Base-by-base conservation (phyloP, 306 rosid genomes). In the Pyrus communis region DNA sequence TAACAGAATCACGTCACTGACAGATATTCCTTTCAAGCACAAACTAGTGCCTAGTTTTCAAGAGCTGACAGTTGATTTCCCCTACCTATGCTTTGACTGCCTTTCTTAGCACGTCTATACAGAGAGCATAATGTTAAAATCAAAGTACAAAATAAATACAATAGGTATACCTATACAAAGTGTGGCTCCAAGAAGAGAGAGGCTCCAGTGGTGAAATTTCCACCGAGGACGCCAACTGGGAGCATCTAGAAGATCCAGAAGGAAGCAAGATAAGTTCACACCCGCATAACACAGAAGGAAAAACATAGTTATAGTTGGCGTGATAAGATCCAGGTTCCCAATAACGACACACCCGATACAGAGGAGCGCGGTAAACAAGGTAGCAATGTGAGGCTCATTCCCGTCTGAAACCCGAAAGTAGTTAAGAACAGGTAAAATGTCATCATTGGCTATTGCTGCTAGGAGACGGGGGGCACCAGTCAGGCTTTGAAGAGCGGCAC, bases 191-290 rank as follows among this genome's bases (percentile, higher is more conserved):
- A 96, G 71, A 88, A 96, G 97, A 60, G 99, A 96, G 67, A 92
- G 77, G 85, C 98, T 92, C 99, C 99, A 96, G 77, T 96, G 99
- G 87, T 96, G 99, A 85, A 96, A 89, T 85, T 87, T 84, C 99
- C 99, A 96, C 76, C 99, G 91, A 78, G 99, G 99, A 75, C 99
- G 99, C 99, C 99, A 96, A 84, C 99, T 96, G 85, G 99, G 99
- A 80, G 99, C 99, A 78, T 96, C 98, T 38, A 96, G 94, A 68
- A 96, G 96, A 88, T 96, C 99, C 73, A 96, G 91, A 87, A 96
- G 99, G 91, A 96, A 96, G 93, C 99, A 96, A 63, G 99, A 96
- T 85, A 96, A 82, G 88, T 96, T 96, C 86, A 96, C 99, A 75
- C 99, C 99, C 74, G 96, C 62, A 75, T 96, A 96, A 82, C 99